Conservation (phyloP, 805 yeast species). For the Starmera caribaea region DNA sequence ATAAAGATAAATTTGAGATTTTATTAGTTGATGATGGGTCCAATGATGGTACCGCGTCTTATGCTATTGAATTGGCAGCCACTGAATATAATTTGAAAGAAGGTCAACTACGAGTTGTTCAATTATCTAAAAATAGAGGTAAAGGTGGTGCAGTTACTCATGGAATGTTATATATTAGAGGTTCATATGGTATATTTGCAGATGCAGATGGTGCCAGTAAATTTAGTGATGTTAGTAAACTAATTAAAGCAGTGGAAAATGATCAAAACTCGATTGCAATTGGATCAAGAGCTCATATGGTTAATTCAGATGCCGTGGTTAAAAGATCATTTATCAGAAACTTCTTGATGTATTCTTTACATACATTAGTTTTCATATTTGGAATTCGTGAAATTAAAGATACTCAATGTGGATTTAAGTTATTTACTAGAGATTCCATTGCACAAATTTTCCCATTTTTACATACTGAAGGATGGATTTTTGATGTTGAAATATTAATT, state of each 20-base stretch:
- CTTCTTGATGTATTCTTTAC: slow-evolving; percentile 87
- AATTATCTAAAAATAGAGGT: slow-evolving; percentile 71
- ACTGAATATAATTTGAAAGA: slow-evolving; percentile 37
- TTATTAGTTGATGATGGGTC: slow-evolving; percentile 91
- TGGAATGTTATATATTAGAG: slow-evolving; percentile 71
- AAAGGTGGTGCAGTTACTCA: slow-evolving; percentile 97
- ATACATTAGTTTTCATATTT: slow-evolving; percentile 74
- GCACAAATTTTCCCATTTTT: slow-evolving; percentile 67
- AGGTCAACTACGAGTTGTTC: slow-evolving; percentile 60
- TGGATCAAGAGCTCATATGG: slow-evolving; percentile 97
- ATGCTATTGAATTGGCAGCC: slow-evolving; percentile 51
- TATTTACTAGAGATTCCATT: slow-evolving; percentile 70
- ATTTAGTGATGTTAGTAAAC: slow-evolving; percentile 55
- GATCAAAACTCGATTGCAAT: slow-evolving; percentile 55
- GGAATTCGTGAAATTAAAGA: slow-evolving; percentile 84
- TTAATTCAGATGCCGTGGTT: slow-evolving; percentile 92
- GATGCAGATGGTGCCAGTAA: slow-evolving; percentile 97
- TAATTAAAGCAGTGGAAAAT: slow-evolving; percentile 33
- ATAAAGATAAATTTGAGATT: slow-evolving; percentile 53
- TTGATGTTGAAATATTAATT: slow-evolving; percentile 87
- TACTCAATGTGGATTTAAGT: slow-evolving; percentile 96
- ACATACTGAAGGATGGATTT: slow-evolving; percentile 98
- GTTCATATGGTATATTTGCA: slow-evolving; percentile 72
- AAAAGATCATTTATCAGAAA: slow-evolving; percentile 82
- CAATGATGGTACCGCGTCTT: slow-evolving; percentile 65